Conservation (phyloP, 768 basidiomycete species). For the Mycena rebaudengoi region DNA sequence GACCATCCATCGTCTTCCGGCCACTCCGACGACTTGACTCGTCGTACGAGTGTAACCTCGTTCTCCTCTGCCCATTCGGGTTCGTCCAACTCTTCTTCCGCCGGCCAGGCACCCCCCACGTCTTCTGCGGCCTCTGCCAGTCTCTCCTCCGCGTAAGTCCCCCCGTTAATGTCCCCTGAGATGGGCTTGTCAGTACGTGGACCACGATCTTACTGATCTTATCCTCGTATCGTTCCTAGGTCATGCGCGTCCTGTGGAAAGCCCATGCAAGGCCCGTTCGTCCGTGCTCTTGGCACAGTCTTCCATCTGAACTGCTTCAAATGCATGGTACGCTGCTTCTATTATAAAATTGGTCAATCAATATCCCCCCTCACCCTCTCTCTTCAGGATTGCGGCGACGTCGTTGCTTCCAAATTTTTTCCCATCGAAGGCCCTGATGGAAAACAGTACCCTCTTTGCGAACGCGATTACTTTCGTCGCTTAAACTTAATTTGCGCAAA, state of each 20-base stretch:
- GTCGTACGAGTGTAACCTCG: slow-evolving; percentile 56
- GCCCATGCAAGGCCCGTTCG: slow-evolving; percentile 94
- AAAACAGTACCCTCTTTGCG: slow-evolving; percentile 94
- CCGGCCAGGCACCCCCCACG: slow-evolving; percentile 58
- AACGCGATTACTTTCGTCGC: slow-evolving; percentile 96
- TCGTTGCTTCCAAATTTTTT: slow-evolving; percentile 99
- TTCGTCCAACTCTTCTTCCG: slow-evolving; percentile 50
- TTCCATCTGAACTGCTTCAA: slow-evolving; percentile 99
- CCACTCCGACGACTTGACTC: slow-evolving; percentile 57
- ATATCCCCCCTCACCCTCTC: slow-evolving; percentile 14
- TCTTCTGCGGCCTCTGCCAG: slow-evolving; percentile 63
- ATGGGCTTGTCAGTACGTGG: slow-evolving; percentile 9
- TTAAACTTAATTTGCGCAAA: slow-evolving; percentile 97
- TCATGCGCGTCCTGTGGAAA: slow-evolving; percentile 82
- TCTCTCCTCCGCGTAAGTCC: slow-evolving; percentile 50
- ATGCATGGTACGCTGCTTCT: slow-evolving; percentile 77
- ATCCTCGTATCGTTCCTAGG: slow-evolving; percentile 47
- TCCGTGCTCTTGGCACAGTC: slow-evolving; percentile 91
- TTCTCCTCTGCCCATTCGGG: slow-evolving; percentile 65
- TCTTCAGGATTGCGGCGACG: slow-evolving; percentile 89
- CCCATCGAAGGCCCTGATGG: slow-evolving; percentile 93
- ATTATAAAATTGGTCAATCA: slow-evolving; percentile 15
- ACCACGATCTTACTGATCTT: slow-evolving; percentile 36
- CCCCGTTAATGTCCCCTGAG: slow-evolving; percentile 16
- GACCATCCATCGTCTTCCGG: slow-evolving; percentile 63